phyloP scores from a whole-genome alignment of 495 filamentous ascomycete species.

The Sabuloglossum arenarium region DNA sequence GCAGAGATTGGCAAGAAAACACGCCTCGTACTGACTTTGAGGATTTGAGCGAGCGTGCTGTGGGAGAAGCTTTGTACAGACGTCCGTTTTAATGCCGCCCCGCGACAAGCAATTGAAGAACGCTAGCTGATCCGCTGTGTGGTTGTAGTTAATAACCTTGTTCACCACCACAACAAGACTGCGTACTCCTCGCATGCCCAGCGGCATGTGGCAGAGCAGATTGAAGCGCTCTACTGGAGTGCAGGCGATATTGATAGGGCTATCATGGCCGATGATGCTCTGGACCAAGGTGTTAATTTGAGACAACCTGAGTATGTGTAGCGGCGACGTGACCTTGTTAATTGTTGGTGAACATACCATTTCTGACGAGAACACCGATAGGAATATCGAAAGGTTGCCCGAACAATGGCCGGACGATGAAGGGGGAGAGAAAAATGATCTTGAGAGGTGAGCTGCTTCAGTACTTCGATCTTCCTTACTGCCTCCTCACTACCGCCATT shows the following conservation, averaged over 20 bases:
- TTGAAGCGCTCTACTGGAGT: constrained; percentile 49
- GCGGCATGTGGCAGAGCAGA: constrained; percentile 65
- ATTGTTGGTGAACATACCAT: not conserved
- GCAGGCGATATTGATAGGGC: constrained; percentile 19
- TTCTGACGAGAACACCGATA: not conserved
- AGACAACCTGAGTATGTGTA: not conserved
- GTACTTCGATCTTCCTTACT: not conserved
- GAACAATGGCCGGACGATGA: constrained; percentile 13
- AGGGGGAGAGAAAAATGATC: constrained; percentile 5
- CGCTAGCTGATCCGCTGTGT: not conserved
- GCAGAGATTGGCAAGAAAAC: constrained; percentile 33
- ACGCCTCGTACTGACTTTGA: constrained; percentile 21
- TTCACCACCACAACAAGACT: constrained; percentile 48
- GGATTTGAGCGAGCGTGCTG: constrained; percentile 27
- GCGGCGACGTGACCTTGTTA: too few species aligned
- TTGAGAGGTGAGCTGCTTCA: not conserved
- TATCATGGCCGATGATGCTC: constrained; percentile 16
- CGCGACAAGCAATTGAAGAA: not conserved
- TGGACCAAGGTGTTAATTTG: constrained; percentile 6
- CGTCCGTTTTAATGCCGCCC: constrained; percentile 13
- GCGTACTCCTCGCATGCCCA: constrained; percentile 56
- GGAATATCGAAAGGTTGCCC: constrained; percentile 21
- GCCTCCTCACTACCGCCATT: not conserved
- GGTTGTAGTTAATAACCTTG: constrained; percentile 34
- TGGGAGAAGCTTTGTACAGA: constrained; percentile 35